Percentiles rank a stretch among this genome's conserved stretches.
Evolutionary conservation across 2,329 filamentous ascomycete species (phyloP).

Genomic region (Trichoderma gracile): DNA sequence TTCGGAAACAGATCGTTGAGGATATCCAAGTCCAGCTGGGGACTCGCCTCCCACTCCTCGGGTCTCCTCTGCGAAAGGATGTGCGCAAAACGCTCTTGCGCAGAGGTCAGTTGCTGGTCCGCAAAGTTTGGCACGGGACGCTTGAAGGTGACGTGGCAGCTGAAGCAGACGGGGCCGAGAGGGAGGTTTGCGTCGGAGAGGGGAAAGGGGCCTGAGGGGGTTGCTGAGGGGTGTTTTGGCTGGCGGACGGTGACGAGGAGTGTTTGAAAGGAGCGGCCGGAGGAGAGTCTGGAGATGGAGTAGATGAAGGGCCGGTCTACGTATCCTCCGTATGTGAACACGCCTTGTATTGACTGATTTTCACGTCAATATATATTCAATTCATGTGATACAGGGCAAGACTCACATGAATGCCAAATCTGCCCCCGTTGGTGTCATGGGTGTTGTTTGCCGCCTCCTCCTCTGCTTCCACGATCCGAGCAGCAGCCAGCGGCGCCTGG

Average conservation of each 20-base stretch:
- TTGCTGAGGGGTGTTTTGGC: conserved; percentile 43
- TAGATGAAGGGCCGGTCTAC: conserved; percentile 56
- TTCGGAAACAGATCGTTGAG: conserved; percentile 42
- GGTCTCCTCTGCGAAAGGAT: conserved; percentile 38
- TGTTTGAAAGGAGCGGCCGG: conserved; percentile 52
- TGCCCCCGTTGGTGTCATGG: conserved; percentile 8
- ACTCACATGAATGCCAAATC: conserved; percentile 43
- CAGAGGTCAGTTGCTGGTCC: conserved; percentile 43
- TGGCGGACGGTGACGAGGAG: conserved; percentile 52
- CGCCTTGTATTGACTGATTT: conserved; percentile 56
- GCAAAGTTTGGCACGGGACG: conserved; percentile 41
- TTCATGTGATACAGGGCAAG: neutral
- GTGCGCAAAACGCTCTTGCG: conserved; percentile 45
- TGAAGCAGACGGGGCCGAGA: conserved; percentile 50
- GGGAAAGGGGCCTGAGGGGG: conserved; percentile 41
- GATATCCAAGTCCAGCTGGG: conserved; percentile 48
- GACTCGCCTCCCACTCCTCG: conserved; percentile 42
- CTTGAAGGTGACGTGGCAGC: conserved; percentile 55
- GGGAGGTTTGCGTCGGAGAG: conserved; percentile 42
- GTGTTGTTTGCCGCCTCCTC: conserved; percentile 28
- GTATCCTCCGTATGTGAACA: conserved; percentile 52
- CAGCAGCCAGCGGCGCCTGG: conserved; percentile 31
- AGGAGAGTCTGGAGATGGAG: conserved; percentile 47
- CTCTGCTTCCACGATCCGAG: conserved; percentile 37
- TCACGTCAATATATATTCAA: neutral